Evolutionary conservation across 2,329 filamentous ascomycete species (phyloP).

Genomic region (Colletotrichum aenigma): DNA sequence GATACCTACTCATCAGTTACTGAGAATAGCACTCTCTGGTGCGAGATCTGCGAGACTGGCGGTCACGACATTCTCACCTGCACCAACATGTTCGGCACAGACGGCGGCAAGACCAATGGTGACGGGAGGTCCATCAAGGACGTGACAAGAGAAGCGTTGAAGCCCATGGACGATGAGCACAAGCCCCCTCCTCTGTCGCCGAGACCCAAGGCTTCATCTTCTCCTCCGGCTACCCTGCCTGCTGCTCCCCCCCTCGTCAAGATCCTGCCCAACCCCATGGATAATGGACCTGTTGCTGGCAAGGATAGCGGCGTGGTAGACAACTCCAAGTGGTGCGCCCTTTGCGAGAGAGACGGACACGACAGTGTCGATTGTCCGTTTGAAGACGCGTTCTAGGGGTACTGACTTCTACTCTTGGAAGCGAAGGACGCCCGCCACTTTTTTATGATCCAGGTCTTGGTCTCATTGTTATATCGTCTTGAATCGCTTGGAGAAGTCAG

Average conservation of each 20-base stretch:
- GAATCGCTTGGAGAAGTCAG: not conserved
- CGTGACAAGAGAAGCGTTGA: slow-evolving; percentile 40
- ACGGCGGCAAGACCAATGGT: slow-evolving; percentile 36
- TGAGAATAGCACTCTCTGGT: slow-evolving; percentile 80
- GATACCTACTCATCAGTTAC: slow-evolving; percentile 73
- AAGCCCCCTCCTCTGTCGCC: slow-evolving; percentile 62
- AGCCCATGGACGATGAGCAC: slow-evolving; percentile 43
- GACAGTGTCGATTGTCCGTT: slow-evolving; percentile 95
- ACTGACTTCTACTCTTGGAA: not conserved
- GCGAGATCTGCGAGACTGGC: slow-evolving; percentile 91
- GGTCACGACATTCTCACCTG: slow-evolving; percentile 95
- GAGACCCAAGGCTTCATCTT: slow-evolving; percentile 43
- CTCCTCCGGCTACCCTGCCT: slow-evolving; percentile 20
- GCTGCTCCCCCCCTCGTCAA: slow-evolving; percentile 44
- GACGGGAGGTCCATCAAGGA: slow-evolving; percentile 38
- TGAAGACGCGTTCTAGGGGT: slow-evolving; percentile 73
- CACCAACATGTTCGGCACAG: slow-evolving; percentile 80
- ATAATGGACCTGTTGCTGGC: slow-evolving; percentile 73
- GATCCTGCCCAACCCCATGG: slow-evolving; percentile 65
- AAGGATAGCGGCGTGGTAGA: slow-evolving; percentile 82
- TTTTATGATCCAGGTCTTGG: not conserved
- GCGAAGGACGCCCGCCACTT: not conserved
- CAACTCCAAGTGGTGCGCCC: slow-evolving; percentile 91
- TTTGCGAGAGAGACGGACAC: slow-evolving; percentile 95
- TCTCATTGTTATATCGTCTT: not conserved